Evolutionary conservation across 83 land plant genomes (phyloP).

Genomic region (Thuja plicata): DNA sequence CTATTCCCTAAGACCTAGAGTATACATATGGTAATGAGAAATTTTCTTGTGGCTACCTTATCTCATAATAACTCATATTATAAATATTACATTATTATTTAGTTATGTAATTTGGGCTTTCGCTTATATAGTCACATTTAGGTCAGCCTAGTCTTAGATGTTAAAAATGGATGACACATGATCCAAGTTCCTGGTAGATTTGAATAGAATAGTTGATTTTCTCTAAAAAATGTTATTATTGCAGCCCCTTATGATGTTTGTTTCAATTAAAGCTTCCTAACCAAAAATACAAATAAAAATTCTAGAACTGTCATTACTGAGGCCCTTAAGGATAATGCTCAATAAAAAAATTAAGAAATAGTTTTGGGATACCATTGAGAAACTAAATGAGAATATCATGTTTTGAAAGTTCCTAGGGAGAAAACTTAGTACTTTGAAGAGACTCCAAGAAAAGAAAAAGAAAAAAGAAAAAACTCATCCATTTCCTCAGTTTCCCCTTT

Average conservation of each 20-base stretch:
- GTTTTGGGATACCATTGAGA: not conserved
- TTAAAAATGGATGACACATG: not conserved
- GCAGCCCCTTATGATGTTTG: not conserved
- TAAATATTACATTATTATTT: too few relatives aligned
- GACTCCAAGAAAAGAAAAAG: not conserved
- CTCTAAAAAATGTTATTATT: not conserved
- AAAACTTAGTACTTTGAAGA: not conserved
- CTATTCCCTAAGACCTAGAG: too few relatives aligned
- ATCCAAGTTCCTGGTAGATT: not conserved
- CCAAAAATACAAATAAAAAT: not conserved
- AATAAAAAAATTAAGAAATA: not conserved
- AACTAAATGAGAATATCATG: not conserved
- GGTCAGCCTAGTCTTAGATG: too few relatives aligned
- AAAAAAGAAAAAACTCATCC: conserved; percentile 42
- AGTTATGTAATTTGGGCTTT: too few relatives aligned
- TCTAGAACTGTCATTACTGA: not conserved
- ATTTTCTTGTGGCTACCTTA: too few relatives aligned
- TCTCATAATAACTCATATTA: too few relatives aligned
- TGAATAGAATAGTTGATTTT: not conserved
- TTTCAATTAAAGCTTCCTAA: not conserved
- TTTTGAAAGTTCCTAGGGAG: conserved; percentile 1
- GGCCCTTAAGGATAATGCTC: not conserved
- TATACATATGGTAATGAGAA: too few relatives aligned
- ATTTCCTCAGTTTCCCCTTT: conserved; percentile 98
- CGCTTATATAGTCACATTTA: too few relatives aligned